Conservation (phyloP, 768 basidiomycete species). For the Astraeus odoratus region DNA sequence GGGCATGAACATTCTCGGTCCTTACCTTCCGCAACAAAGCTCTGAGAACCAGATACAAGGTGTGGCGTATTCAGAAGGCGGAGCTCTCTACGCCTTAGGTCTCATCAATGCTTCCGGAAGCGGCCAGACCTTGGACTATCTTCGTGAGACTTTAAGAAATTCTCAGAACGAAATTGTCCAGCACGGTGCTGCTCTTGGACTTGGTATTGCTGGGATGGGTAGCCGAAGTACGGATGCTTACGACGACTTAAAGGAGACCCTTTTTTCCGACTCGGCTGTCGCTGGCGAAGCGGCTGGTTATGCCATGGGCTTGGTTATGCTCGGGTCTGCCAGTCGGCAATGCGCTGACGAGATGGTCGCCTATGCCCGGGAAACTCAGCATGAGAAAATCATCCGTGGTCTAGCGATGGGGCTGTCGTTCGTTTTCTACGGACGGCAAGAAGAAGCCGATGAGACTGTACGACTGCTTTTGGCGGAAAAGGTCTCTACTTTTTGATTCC, state of each 20-base stretch:
- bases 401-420: constrained; percentile 90
- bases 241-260: constrained; percentile 81
- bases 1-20: constrained; percentile 86
- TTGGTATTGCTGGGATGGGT: constrained; percentile 95
- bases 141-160: constrained; percentile 71
- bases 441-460: constrained; percentile 84
- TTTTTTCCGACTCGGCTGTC: constrained; percentile 92
- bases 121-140: constrained; percentile 59
- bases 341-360: constrained; percentile 91
- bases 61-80: constrained; percentile 89
- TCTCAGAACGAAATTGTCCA: constrained; percentile 84
- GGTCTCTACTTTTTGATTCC: constrained; percentile 37
- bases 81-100: constrained; percentile 91
- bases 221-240: constrained; percentile 85
- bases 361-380: constrained; percentile 95
- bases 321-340: constrained; percentile 80
- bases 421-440: constrained; percentile 87
- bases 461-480: constrained; percentile 77
- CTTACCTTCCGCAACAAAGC: constrained; percentile 80
- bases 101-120: constrained; percentile 89
- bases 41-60: constrained; percentile 72
- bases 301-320: constrained; percentile 97
- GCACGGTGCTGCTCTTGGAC: constrained; percentile 93
- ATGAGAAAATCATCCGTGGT: constrained; percentile 98
- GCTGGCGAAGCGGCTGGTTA: constrained; percentile 95